phyloP scores from a whole-genome alignment of 2,329 filamentous ascomycete genomes.

The Sporothrix variecibatus region DNA sequence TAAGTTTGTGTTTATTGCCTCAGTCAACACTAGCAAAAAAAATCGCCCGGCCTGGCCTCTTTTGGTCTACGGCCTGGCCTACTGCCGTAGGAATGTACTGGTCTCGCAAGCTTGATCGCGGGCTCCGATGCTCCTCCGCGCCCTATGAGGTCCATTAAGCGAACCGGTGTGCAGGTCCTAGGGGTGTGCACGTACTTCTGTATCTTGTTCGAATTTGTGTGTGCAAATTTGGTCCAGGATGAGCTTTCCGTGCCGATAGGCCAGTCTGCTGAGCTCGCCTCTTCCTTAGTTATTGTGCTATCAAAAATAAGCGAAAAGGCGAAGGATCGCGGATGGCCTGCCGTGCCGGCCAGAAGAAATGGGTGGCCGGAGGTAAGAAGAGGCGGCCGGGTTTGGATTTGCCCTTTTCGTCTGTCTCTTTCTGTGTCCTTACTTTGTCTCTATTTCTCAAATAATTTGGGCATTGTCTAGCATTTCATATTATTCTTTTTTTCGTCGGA shows the following conservation, averaged over 20 bases:
- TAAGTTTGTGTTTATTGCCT: not conserved
- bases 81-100: not conserved
- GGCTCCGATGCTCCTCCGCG: not conserved
- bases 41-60: not conserved
- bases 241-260: not conserved
- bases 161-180: not conserved
- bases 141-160: not conserved
- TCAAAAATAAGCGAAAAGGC: not conserved
- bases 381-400: not conserved
- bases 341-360: not conserved
- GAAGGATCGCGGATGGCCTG: not conserved
- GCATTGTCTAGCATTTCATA: not conserved
- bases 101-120: not conserved
- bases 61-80: not conserved
- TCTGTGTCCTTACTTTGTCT: not conserved
- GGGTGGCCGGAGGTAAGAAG: not conserved
- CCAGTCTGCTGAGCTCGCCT: not conserved
- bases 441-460: not conserved
- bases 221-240: not conserved
- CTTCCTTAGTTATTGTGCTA: not conserved
- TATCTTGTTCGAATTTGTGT: too few species aligned
- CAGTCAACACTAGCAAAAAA: not conserved
- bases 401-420: not conserved
- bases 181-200: not conserved
- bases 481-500: too few species aligned